Conservation (phyloP, 768 basidiomycete genomes). For the Boletus tylopilopsis region DNA sequence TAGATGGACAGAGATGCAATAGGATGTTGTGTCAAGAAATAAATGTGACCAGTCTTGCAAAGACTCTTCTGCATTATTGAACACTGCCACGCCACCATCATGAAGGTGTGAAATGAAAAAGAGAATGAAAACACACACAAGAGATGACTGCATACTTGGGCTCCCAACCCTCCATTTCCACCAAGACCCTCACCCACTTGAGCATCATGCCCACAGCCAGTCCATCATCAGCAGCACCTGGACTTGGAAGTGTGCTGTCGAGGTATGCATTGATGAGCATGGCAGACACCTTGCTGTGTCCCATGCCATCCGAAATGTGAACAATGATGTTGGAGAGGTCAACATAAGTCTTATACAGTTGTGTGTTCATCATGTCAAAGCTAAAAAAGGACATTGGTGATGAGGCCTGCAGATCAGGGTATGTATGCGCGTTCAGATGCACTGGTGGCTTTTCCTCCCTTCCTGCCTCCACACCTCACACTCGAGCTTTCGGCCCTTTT, state of each 20-base stretch:
- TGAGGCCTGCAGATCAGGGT: too few relatives aligned
- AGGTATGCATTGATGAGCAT: slow-evolving; percentile 87
- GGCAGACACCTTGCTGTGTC: slow-evolving; percentile 71
- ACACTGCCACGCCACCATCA: slow-evolving; percentile 57
- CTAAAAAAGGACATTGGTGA: too few relatives aligned
- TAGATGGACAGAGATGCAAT: slow-evolving; percentile 60
- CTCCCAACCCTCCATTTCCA: slow-evolving; percentile 59
- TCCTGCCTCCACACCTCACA: slow-evolving; percentile 92
- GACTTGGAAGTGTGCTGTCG: slow-evolving; percentile 86
- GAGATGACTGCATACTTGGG: slow-evolving; percentile 81
- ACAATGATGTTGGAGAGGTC: slow-evolving; percentile 85
- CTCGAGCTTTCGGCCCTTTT: slow-evolving; percentile 55
- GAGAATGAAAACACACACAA: slow-evolving; percentile 43
- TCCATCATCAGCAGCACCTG: slow-evolving; percentile 87
- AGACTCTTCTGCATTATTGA: slow-evolving; percentile 94
- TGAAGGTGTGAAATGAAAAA: background rate
- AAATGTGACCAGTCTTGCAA: slow-evolving; percentile 93
- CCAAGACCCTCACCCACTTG: slow-evolving; percentile 77
- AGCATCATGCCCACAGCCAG: slow-evolving; percentile 89
- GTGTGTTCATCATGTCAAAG: slow-evolving; percentile 88
- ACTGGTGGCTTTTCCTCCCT: slow-evolving; percentile 88
- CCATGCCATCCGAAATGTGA: slow-evolving; percentile 76
- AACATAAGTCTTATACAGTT: slow-evolving; percentile 83
- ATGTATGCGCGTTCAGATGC: too few relatives aligned
- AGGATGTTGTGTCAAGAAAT: slow-evolving; percentile 87